Conservation (phyloP, 768 basidiomycete species). For the Rubroboletus satanas region DNA sequence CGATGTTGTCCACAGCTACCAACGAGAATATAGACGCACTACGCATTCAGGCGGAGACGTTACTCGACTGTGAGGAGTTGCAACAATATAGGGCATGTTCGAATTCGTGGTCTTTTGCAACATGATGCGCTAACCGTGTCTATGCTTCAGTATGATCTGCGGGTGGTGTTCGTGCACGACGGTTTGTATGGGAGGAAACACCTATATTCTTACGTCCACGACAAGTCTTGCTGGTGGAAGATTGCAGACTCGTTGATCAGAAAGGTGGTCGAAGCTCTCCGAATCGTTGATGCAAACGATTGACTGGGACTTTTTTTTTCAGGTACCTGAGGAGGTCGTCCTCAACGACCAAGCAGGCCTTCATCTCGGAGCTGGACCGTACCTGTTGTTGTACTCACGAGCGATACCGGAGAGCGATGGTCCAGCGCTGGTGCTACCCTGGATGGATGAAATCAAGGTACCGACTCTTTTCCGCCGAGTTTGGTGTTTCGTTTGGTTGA, state of each 20-base stretch:
- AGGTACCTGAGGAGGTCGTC: constrained; percentile 72
- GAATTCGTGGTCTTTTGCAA: not conserved
- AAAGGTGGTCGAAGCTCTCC: constrained; percentile 40
- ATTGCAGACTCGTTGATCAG: constrained; percentile 66
- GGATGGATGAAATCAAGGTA: constrained; percentile 32
- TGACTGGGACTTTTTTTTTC: not conserved
- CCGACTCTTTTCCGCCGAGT: not conserved
- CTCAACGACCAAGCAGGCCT: constrained; percentile 67
- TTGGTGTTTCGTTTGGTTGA: not conserved
- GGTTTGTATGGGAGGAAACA: constrained; percentile 76
- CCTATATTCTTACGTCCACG: constrained; percentile 71
- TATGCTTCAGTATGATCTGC: constrained; percentile 69
- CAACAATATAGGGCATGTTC: constrained; percentile 52
- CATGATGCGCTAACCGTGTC: not conserved
- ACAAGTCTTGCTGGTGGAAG: constrained; percentile 73
- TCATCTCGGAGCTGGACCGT: constrained; percentile 75
- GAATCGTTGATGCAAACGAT: not conserved
- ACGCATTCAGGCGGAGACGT: constrained; percentile 38
- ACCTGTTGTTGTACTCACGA: constrained; percentile 66
- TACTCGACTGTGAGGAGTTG: constrained; percentile 64
- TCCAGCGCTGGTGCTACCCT: constrained; percentile 13
- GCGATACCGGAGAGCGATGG: constrained; percentile 23
- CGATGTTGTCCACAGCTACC: constrained; percentile 39
- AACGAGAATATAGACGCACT: constrained; percentile 46
- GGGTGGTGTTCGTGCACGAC: constrained; percentile 73